Conservation (phyloP, 2,329 filamentous ascomycete species). For the Clarireedia hainanense region DNA sequence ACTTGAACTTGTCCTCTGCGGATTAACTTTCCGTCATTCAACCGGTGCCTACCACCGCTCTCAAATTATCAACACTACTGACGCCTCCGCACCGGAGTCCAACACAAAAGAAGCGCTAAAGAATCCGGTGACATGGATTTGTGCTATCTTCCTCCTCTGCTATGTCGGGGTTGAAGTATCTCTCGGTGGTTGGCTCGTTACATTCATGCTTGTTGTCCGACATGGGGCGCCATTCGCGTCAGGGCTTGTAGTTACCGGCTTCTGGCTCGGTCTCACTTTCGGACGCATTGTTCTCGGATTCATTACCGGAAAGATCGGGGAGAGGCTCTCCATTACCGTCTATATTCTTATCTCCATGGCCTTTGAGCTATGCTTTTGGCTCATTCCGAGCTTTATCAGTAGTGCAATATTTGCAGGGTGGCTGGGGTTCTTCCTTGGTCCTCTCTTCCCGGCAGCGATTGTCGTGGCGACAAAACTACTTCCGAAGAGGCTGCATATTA, state of each 20-base stretch:
- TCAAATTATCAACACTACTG: conserved; percentile 38
- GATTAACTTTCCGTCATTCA: conserved; percentile 53
- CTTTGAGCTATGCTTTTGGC: conserved; percentile 70
- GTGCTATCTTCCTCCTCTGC: conserved; percentile 63
- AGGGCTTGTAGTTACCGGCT: conserved; percentile 70
- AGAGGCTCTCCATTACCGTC: conserved; percentile 55
- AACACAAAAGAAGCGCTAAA: conserved; percentile 28
- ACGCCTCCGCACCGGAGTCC: conserved; percentile 8
- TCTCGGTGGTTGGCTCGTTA: conserved; percentile 72
- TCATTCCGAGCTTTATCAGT: conserved; percentile 67
- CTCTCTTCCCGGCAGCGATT: conserved; percentile 68
- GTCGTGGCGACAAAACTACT: conserved; percentile 68
- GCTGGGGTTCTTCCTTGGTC: conserved; percentile 74
- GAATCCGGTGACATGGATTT: conserved; percentile 54
- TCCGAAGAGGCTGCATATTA: conserved; percentile 65
- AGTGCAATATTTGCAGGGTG: conserved; percentile 64
- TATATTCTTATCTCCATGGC: conserved; percentile 59
- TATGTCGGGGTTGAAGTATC: conserved; percentile 75
- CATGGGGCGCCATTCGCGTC: conserved; percentile 61
- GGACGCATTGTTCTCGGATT: conserved; percentile 70
- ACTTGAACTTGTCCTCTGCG: conserved; percentile 45
- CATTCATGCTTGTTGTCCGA: conserved; percentile 74
- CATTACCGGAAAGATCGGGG: conserved; percentile 64
- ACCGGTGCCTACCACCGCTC: conserved; percentile 49
- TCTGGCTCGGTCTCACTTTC: conserved; percentile 76